phyloP scores from a whole-genome alignment of 192 early-diverging fungal species.

The Pilaira anomala region DNA sequence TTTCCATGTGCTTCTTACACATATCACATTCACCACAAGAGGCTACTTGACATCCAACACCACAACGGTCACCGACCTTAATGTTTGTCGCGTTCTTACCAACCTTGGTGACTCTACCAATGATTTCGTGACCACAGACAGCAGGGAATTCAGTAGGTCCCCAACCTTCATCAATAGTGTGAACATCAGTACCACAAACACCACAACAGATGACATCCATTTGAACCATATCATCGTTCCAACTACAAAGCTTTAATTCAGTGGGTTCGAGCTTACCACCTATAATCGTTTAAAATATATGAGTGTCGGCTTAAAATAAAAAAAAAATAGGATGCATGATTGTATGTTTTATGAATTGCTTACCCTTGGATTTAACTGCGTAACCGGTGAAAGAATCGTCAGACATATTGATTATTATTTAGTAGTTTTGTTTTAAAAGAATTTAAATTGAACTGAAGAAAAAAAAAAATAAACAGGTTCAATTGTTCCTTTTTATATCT shows the following conservation, averaged over 20 bases:
- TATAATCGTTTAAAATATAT: neutral
- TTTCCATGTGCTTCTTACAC: constrained; percentile 39
- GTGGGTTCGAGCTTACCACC: constrained; percentile 9
- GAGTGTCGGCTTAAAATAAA: neutral
- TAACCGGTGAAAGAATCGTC: constrained; percentile 12
- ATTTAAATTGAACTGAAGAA: neutral
- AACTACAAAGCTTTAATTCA: constrained; percentile 7
- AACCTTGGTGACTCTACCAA: constrained; percentile 41
- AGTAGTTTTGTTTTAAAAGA: neutral
- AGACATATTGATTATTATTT: constrained; percentile 18
- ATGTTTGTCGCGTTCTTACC: constrained; percentile 29
- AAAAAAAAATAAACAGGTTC: neutral
- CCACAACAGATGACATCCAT: constrained; percentile 75
- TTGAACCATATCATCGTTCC: constrained; percentile 56
- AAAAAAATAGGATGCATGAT: neutral
- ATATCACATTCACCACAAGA: constrained; percentile 52
- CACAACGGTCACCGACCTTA: constrained; percentile 46
- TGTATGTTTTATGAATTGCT: neutral
- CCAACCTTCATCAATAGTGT: constrained; percentile 24
- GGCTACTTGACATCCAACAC: constrained; percentile 63
- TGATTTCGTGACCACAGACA: constrained; percentile 50
- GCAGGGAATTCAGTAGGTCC: constrained; percentile 24
- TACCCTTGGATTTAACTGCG: constrained; percentile 2
- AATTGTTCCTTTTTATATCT: neutral
- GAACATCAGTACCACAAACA: constrained; percentile 56